These are phyloP conservation scores for Beauveria bassiana DNA, from an alignment of 2,329 filamentous ascomycete species.

Conservation along the genomic window DNA sequence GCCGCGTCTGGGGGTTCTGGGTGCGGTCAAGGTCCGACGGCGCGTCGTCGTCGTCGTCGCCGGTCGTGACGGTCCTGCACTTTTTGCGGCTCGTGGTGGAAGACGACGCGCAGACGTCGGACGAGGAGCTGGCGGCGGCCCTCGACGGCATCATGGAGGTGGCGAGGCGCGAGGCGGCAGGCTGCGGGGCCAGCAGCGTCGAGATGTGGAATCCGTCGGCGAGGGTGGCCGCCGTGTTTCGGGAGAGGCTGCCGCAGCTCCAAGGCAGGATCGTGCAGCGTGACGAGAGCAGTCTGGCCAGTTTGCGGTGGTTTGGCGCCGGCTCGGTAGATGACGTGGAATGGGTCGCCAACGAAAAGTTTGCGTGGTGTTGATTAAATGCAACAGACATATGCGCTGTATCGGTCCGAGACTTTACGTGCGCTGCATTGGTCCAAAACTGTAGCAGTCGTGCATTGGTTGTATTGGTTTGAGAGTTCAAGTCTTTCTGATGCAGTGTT, in stretches of 20 bases:
- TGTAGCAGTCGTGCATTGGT: too few relatives aligned
- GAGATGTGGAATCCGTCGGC: slow-evolving; percentile 77
- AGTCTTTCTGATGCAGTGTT: not conserved
- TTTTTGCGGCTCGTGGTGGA: slow-evolving; percentile 64
- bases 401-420: not conserved
- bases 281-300: slow-evolving; percentile 60
- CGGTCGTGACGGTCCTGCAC: slow-evolving; percentile 59
- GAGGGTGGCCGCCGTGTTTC: slow-evolving; percentile 39
- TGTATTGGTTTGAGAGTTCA: not conserved
- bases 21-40: slow-evolving; percentile 54
- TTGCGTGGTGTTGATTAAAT: slow-evolving; percentile 58
- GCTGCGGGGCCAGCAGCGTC: slow-evolving; percentile 63
- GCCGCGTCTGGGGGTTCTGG: slow-evolving; percentile 70
- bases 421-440: not conserved
- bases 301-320: slow-evolving; percentile 62
- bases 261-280: slow-evolving; percentile 44
- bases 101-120: slow-evolving; percentile 32
- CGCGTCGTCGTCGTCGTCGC: slow-evolving; percentile 25
- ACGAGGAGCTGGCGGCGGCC: slow-evolving; percentile 39
- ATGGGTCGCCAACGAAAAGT: slow-evolving; percentile 73
- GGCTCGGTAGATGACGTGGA: slow-evolving; percentile 47
- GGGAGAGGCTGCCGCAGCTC: slow-evolving; percentile 34
- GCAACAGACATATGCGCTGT: not conserved
- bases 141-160: slow-evolving; percentile 57
- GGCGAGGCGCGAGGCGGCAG: slow-evolving; percentile 61